Evolutionary conservation across 352 stramenopile genomes (phyloP).

Genomic region (Globisporangium middletonii): DNA sequence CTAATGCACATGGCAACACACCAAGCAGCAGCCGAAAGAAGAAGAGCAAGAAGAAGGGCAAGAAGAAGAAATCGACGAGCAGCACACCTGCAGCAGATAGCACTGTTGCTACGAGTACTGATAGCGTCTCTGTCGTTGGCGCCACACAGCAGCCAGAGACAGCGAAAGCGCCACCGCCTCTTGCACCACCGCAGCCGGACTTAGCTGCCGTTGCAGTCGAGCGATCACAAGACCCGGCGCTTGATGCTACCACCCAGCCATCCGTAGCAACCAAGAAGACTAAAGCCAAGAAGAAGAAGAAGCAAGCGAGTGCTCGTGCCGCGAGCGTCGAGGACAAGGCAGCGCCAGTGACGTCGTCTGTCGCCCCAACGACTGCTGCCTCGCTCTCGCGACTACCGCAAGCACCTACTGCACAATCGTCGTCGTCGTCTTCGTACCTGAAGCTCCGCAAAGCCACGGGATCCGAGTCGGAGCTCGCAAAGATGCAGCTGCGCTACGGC

Average conservation of each 20-base stretch:
- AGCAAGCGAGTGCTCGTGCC: not conserved
- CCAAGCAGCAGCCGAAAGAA: conserved; percentile 6
- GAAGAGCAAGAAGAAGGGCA: conserved; percentile 15
- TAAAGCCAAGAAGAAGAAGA: conserved; percentile 3
- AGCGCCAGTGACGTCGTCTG: not conserved
- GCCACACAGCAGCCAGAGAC: too few relatives aligned
- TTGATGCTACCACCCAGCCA: not conserved
- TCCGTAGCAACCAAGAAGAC: not conserved
- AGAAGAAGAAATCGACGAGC: conserved; percentile 16
- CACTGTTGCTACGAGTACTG: too few relatives aligned
- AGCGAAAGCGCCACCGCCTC: too few relatives aligned
- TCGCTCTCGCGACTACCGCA: not conserved
- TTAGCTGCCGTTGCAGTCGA: too few relatives aligned
- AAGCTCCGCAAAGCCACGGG: conserved; percentile 56
- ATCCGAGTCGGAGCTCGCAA: conserved; percentile 57
- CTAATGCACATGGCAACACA: not conserved
- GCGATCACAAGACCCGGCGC: too few relatives aligned
- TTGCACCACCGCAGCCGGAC: too few relatives aligned
- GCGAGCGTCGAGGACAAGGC: too few relatives aligned
- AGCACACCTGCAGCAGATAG: not conserved
- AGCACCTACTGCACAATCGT: not conserved
- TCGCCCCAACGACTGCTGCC: not conserved
- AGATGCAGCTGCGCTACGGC: conserved; percentile 70
- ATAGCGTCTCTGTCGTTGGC: too few relatives aligned
- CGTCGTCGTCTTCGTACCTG: conserved; percentile 29